These are phyloP conservation scores for Claviceps maximensis DNA, from an alignment of 2,329 filamentous ascomycete species.

Conservation along the genomic window DNA sequence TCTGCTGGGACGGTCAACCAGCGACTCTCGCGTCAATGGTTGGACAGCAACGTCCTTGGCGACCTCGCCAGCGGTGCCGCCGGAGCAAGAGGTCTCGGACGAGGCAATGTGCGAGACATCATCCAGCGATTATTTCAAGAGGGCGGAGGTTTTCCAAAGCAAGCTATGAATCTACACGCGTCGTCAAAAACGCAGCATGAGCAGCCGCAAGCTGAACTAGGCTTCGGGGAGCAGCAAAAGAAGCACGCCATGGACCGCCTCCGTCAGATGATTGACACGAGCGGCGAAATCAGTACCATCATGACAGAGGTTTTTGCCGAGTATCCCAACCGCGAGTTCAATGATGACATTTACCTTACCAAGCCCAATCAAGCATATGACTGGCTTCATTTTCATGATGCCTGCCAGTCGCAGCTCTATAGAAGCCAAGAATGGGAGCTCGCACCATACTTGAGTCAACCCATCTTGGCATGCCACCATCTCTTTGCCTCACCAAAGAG, in stretches of 20 bases:
- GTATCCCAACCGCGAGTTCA: constrained; percentile 78
- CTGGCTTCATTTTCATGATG: constrained; percentile 90
- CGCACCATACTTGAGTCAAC: constrained; percentile 71
- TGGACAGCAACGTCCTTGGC: constrained; percentile 57
- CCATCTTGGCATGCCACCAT: constrained; percentile 79
- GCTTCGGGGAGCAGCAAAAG: constrained; percentile 61
- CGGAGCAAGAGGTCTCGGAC: constrained; percentile 56
- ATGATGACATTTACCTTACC: constrained; percentile 80
- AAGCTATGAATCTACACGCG: constrained; percentile 25
- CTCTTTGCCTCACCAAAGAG: constrained; percentile 67
- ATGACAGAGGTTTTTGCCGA: constrained; percentile 72
- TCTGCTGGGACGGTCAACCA: constrained; percentile 25
- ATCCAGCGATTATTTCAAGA: constrained; percentile 68
- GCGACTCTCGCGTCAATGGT: constrained; percentile 59
- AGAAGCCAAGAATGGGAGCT: constrained; percentile 89
- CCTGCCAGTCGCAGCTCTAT: constrained; percentile 64
- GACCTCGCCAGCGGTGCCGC: constrained; percentile 59
- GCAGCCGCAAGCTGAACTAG: constrained; percentile 46
- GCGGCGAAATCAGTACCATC: constrained; percentile 66
- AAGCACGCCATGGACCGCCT: constrained; percentile 59
- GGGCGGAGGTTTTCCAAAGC: constrained; percentile 62
- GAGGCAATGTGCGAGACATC: constrained; percentile 61
- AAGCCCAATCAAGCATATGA: constrained; percentile 85
- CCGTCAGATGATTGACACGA: constrained; percentile 64
- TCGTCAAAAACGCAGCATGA: constrained; percentile 36